phyloP scores from a whole-genome alignment of 768 basidiomycete species.

The Candolleomyces aberdarensis region DNA sequence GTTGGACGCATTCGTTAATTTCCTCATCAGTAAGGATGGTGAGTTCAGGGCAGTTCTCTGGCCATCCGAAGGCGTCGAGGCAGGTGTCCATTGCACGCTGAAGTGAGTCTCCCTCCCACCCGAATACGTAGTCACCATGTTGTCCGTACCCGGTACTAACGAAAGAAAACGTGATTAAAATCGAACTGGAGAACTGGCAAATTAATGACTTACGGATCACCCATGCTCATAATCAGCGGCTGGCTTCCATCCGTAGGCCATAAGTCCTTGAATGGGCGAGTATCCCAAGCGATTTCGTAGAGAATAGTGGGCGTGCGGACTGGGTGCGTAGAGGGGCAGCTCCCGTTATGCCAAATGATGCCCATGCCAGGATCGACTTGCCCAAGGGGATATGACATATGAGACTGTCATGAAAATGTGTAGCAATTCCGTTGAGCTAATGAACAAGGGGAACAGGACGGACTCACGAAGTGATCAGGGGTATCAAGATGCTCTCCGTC shows the following conservation, averaged over 20 bases:
- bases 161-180: not conserved
- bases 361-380: not conserved
- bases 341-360: conserved; percentile 6
- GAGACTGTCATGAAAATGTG: not conserved
- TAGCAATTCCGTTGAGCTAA: not conserved
- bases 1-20: conserved; percentile 4
- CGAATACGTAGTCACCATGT: conserved; percentile 9
- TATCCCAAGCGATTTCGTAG: conserved; percentile 5
- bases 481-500: not conserved
- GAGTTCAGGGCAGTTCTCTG: conserved; percentile 3
- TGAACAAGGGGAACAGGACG: not conserved
- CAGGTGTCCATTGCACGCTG: conserved; percentile 10
- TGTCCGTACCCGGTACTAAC: conserved; percentile 6
- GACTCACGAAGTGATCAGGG: not conserved
- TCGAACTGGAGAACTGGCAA: not conserved
- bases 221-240: conserved; percentile 2
- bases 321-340: conserved; percentile 7
- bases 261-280: not conserved
- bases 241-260: conserved; percentile 8
- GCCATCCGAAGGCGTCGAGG: conserved; percentile 1
- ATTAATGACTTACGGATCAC: conserved; percentile 3
- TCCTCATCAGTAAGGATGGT: conserved; percentile 6
- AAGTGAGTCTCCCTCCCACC: conserved; percentile 8
- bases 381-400: conserved; percentile 5
- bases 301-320: conserved; percentile 3